Conservation (phyloP, 2,329 filamentous ascomycete species). For the Xylaria multiplex region DNA sequence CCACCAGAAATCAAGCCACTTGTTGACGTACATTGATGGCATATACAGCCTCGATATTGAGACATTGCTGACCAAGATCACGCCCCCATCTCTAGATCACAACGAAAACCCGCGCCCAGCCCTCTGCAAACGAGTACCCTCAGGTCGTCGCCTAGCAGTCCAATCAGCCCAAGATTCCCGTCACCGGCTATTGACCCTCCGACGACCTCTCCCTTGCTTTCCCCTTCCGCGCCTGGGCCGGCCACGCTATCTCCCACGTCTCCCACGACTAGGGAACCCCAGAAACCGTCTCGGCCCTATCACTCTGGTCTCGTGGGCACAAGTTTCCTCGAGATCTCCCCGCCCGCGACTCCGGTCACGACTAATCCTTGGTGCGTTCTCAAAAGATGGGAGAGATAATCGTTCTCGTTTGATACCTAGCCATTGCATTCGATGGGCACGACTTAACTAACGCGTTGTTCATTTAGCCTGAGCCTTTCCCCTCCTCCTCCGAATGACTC, state of each 20-base stretch:
- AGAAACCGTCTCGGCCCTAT: conserved; percentile 18
- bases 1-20: conserved; percentile 26
- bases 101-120: conserved; percentile 60
- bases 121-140: conserved; percentile 59
- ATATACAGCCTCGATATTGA: conserved; percentile 9
- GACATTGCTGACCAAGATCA: conserved; percentile 48
- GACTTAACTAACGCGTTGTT: conserved; percentile 22
- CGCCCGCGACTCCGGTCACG: conserved; percentile 32
- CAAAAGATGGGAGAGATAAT: neutral
- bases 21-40: conserved; percentile 38
- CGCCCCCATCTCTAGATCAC: conserved; percentile 55
- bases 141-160: conserved; percentile 54
- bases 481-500: conserved; percentile 60
- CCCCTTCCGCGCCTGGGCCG: conserved; percentile 34
- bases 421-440: neutral
- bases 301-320: conserved; percentile 25
- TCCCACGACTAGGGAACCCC: conserved; percentile 10
- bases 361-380: conserved; percentile 32
- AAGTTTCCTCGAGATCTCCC: conserved; percentile 37
- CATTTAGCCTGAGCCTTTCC: conserved; percentile 45
- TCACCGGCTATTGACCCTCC: conserved; percentile 44
- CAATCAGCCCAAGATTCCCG: conserved; percentile 52
- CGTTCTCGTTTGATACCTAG: conserved; percentile 9
- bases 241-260: conserved; percentile 7
- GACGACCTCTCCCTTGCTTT: conserved; percentile 45